Evolutionary conservation across 306 rosid species (phyloP).

Genomic region (Corylus avellana): DNA sequence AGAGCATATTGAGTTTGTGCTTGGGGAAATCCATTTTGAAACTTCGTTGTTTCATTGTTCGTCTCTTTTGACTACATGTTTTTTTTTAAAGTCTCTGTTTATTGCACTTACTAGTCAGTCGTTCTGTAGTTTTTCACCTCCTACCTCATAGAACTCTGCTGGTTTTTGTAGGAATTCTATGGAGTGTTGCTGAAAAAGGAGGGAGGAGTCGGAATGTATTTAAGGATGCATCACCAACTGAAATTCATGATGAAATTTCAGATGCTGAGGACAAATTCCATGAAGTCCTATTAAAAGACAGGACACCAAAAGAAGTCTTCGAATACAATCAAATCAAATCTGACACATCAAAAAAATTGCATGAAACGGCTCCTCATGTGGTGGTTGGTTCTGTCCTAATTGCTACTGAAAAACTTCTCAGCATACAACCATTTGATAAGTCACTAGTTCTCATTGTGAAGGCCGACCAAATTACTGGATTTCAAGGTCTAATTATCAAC

Average conservation of each 20-base stretch:
- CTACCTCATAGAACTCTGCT: constrained; percentile 25
- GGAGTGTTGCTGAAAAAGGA: constrained; percentile 41
- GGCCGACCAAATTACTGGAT: constrained; percentile 62
- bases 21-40: not conserved
- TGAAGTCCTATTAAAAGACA: constrained; percentile 42
- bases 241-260: constrained; percentile 32
- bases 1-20: not conserved
- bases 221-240: constrained; percentile 35
- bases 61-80: not conserved
- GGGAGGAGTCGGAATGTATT: constrained; percentile 30
- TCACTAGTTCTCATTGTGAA: constrained; percentile 74
- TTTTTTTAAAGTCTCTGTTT: not conserved
- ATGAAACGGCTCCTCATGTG: constrained; percentile 41
- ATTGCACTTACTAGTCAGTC: not conserved
- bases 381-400: constrained; percentile 62
- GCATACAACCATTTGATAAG: constrained; percentile 64
- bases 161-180: constrained; percentile 47
- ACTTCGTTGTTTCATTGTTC: not conserved
- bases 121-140: not conserved
- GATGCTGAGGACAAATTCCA: constrained; percentile 31
- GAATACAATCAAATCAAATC: constrained; percentile 40
- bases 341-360: constrained; percentile 31
- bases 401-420: constrained; percentile 66
- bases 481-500: constrained; percentile 85
- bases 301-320: constrained; percentile 32